These are phyloP conservation scores for Trichoderma sp. DNA, from an alignment of 2,329 filamentous ascomycete genomes.

Conservation along the genomic window DNA sequence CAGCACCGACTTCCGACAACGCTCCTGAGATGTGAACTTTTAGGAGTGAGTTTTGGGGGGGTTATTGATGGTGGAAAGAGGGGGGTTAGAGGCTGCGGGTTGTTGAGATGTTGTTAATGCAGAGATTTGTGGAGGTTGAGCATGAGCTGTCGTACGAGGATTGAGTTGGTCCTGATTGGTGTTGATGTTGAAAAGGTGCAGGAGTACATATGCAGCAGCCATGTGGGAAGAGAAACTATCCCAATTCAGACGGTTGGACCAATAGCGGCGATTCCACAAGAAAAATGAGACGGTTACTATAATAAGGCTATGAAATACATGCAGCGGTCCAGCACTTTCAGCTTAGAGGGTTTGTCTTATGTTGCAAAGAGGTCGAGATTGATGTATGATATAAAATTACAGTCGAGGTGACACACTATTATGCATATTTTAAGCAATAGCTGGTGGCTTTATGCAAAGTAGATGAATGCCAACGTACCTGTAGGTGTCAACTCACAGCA, in stretches of 20 bases:
- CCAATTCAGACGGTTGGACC: background rate
- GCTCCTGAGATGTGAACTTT: background rate
- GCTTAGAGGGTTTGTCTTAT: no score
- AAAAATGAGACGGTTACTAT: background rate
- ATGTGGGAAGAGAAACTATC: background rate
- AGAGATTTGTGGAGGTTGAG: no score
- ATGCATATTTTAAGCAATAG: no score
- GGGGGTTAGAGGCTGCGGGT: background rate
- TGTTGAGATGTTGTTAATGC: background rate
- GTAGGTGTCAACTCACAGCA: background rate
- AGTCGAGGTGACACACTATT: no score
- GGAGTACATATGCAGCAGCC: background rate
- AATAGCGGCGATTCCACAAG: background rate
- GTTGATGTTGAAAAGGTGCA: background rate
- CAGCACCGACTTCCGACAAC: conserved; percentile 19
- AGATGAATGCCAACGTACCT: background rate
- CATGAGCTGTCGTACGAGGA: background rate
- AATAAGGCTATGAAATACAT: background rate
- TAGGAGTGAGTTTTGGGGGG: background rate
- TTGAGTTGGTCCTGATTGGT: background rate
- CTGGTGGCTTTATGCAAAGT: background rate
- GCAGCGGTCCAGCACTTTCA: background rate
- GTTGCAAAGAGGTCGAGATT: no score
- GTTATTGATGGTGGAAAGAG: background rate
- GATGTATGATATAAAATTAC: no score